Base-by-base conservation (phyloP, 768 basidiomycete genomes). In the Pulveroboletus sp. region DNA sequence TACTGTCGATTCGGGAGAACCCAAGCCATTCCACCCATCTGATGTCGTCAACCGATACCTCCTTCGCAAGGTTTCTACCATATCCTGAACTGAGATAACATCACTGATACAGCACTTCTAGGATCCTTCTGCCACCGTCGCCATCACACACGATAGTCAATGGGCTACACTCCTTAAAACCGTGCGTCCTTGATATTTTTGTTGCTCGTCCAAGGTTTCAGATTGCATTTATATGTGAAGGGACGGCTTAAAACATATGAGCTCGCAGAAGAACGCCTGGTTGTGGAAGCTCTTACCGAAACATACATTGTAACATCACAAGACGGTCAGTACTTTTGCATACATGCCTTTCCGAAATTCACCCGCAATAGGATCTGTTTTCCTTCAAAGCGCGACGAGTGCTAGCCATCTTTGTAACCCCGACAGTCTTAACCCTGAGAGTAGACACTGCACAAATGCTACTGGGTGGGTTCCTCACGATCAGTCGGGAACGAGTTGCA, bases 71-170 rank as follows among this genome's bases (percentile, higher is more conserved):
- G 41, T 42, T 42, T 27, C 10, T 32, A 14, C 11, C 38, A 14
- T 40, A 13, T 25, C 27, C n/a, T 17, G 24, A 9, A 11, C 12
- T 29, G 27, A 29, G 27, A 29, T 9, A 29, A 9, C 8, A 29
- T 9, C 8, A 29, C 27, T 9, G 8, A 29, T 11, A 9, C 9
- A 29, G n/a, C n/a, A n/a, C 5, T 20, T 36, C 19, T n/a, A 47
- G 46, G 32, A 33, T 4, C 31, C 37, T 25, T 50, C 43, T n/a
- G 42, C 49, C 5, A 40, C 38, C 5, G 38, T 50, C 4, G 43
- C 43, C 6, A 33, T 50, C 6, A 44, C 49, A 24, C 43, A 50
- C 16, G 49, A 50, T 13, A 50, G 37, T 39, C 49, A 50, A 11
- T 50, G 49, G 49, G 19, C 19, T 20, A 34, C 31, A 23, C 31